phyloP scores from a whole-genome alignment of 306 rosid genomes.

The Vicia villosa region DNA sequence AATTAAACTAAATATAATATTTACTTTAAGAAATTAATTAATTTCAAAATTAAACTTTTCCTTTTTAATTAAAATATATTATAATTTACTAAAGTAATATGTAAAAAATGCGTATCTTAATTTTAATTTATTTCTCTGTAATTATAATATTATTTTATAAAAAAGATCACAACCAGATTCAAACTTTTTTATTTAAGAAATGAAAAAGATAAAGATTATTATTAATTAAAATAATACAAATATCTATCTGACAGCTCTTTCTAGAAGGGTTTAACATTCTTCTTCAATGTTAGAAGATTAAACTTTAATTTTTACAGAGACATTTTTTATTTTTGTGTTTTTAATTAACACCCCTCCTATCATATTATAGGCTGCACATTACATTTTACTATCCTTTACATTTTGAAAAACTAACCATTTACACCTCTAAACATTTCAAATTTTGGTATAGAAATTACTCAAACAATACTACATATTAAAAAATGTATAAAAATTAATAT shows the following conservation, averaged over 20 bases:
- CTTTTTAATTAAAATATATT: not conserved
- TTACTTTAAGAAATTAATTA: constrained; percentile 10
- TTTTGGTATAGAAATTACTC: too few relatives aligned
- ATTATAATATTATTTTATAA: not conserved
- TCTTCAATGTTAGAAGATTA: not conserved
- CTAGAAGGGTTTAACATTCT: too few relatives aligned
- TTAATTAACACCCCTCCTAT: too few relatives aligned
- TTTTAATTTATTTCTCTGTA: not conserved
- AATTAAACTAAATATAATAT: not conserved
- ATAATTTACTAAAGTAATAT: not conserved
- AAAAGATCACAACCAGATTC: not conserved
- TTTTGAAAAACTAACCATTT: too few relatives aligned
- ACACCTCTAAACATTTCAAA: too few relatives aligned
- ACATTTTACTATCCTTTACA: too few relatives aligned
- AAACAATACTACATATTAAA: too few relatives aligned
- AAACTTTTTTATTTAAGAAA: not conserved
- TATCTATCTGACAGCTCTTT: not conserved
- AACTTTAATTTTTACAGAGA: not conserved
- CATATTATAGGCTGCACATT: too few relatives aligned
- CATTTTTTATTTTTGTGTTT: too few relatives aligned
- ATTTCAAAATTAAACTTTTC: not conserved
- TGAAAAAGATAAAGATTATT: not conserved
- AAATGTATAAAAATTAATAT: too few relatives aligned
- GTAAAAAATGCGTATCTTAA: not conserved
- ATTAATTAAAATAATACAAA: not conserved